Conservation (phyloP, 2,329 filamentous ascomycete species). For the Monilinia aucupariae region DNA sequence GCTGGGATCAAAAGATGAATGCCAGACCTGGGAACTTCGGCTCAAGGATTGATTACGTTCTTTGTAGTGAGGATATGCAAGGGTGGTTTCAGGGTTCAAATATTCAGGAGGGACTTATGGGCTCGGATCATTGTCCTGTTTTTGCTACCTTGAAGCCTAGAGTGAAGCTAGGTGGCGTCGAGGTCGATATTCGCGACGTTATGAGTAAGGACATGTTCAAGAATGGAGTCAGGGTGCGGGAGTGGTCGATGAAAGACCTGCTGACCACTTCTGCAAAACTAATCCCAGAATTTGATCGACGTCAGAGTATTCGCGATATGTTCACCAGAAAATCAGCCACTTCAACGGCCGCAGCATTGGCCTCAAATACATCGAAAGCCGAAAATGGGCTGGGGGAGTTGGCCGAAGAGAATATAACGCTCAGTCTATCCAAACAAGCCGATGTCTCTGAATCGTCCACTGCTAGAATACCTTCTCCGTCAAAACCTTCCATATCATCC, state of each 20-base stretch:
- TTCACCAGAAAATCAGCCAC: slow-evolving; percentile 54
- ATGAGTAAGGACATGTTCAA: slow-evolving; percentile 77
- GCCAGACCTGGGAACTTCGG: slow-evolving; percentile 94
- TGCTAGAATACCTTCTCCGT: neutral
- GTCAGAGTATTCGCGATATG: slow-evolving; percentile 89
- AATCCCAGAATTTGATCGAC: slow-evolving; percentile 80
- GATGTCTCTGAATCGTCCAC: neutral
- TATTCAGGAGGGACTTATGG: slow-evolving; percentile 90
- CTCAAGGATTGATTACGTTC: slow-evolving; percentile 86
- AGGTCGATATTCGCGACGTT: slow-evolving; percentile 59
- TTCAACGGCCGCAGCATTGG: neutral
- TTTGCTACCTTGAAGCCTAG: slow-evolving; percentile 67
- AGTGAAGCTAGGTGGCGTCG: slow-evolving; percentile 46
- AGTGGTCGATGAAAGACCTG: slow-evolving; percentile 62
- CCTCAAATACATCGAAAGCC: neutral
- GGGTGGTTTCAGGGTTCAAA: slow-evolving; percentile 74
- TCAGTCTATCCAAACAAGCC: neutral
- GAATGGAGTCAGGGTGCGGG: slow-evolving; percentile 57
- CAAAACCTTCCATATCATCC: neutral
- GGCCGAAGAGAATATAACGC: neutral
- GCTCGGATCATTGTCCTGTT: slow-evolving; percentile 94
- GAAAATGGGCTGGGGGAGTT: neutral
- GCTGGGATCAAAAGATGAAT: slow-evolving; percentile 93
- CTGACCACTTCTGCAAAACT: slow-evolving; percentile 74
- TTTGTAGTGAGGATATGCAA: slow-evolving; percentile 74